phyloP scores from a whole-genome alignment of 139 green algal genomes.

The Closterium sp. region DNA sequence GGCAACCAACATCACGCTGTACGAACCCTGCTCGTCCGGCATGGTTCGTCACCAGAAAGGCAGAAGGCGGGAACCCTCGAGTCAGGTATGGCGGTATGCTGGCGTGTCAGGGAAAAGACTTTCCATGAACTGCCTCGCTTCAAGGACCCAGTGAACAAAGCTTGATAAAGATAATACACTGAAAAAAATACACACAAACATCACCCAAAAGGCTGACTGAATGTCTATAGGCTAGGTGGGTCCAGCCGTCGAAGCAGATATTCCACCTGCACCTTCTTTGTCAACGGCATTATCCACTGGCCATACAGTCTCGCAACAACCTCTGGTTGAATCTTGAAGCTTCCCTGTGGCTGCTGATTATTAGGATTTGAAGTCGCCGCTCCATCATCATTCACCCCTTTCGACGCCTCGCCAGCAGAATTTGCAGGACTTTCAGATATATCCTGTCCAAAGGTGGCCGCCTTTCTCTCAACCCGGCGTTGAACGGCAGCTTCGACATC shows the following conservation, averaged over 20 bases:
- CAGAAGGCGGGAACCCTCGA: background rate
- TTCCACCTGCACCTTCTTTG: conserved; percentile 90
- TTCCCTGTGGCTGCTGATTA: background rate
- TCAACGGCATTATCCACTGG: conserved; percentile 94
- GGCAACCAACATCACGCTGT: background rate
- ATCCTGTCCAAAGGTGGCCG: conserved; percentile 87
- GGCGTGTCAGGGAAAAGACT: background rate
- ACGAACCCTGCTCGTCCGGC: background rate
- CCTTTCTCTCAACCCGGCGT: conserved; percentile 83
- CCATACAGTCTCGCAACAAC: conserved; percentile 82
- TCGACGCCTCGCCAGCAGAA: background rate
- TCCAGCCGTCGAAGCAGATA: conserved; percentile 39
- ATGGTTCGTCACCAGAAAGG: background rate
- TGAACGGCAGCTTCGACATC: conserved; percentile 80
- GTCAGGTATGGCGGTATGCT: background rate
- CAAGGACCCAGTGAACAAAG: background rate
- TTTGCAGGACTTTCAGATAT: conserved; percentile 35
- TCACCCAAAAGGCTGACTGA: background rate
- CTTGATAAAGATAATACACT: background rate
- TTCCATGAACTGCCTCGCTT: background rate
- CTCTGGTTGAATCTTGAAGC: conserved; percentile 19
- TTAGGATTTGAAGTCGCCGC: no score
- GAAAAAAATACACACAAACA: background rate
- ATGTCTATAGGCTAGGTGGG: background rate
- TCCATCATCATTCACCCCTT: background rate